These are phyloP conservation scores for Didymella arachidicola DNA, from an alignment of 2,329 filamentous ascomycete genomes.

Conservation along the genomic window DNA sequence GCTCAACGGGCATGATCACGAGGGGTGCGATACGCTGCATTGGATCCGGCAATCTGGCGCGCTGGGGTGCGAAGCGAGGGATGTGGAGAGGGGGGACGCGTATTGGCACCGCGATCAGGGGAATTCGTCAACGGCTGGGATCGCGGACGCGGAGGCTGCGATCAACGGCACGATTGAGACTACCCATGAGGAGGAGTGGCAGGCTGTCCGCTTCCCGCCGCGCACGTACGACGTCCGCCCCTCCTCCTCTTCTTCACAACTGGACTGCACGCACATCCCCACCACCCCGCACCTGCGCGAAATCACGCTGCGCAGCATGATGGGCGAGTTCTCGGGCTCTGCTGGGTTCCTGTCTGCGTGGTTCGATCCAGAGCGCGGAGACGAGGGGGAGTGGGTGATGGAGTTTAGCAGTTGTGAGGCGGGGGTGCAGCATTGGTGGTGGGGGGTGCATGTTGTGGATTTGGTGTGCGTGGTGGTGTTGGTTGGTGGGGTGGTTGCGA, in stretches of 20 bases:
- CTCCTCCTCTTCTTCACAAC: background rate
- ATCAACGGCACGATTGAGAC: background rate
- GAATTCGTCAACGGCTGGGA: background rate
- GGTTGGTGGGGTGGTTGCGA: background rate
- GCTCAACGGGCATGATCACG: conserved; percentile 93
- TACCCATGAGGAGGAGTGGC: background rate
- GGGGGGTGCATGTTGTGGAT: conserved; percentile 75
- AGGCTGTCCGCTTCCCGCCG: conserved; percentile 31
- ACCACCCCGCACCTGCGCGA: conserved; percentile 73
- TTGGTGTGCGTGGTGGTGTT: conserved; percentile 1
- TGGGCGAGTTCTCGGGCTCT: conserved; percentile 95
- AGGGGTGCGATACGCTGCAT: conserved; percentile 90
- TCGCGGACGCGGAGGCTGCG: too few relatives aligned
- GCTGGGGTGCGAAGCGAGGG: conserved; percentile 19
- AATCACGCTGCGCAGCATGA: conserved; percentile 96
- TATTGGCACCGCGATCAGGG: conserved; percentile 18
- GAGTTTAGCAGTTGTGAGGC: conserved; percentile 81
- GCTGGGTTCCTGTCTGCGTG: conserved; percentile 87
- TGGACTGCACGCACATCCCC: conserved; percentile 27
- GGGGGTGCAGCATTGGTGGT: conserved; percentile 93
- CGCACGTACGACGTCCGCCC: conserved; percentile 48
- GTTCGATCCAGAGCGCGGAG: conserved; percentile 74
- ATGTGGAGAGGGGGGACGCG: conserved; percentile 23
- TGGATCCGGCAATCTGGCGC: conserved; percentile 54
- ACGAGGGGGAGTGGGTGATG: conserved; percentile 84